phyloP scores from a whole-genome alignment of 306 rosid species.

The Quercus berberidifolia region DNA sequence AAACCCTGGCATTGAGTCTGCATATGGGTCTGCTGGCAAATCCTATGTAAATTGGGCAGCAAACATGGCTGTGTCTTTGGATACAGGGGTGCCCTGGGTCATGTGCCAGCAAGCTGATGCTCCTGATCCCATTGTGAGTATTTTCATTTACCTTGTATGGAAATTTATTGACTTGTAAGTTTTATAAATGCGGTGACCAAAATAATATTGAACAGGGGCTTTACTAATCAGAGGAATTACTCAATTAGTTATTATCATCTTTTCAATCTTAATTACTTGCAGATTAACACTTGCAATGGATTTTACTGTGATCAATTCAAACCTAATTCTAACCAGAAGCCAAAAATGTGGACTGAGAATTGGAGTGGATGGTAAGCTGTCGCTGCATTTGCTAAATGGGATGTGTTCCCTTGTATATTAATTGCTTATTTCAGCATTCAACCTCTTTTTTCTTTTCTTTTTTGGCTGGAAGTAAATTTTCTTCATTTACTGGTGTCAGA shows the following conservation, averaged over 20 bases:
- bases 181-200: neutral
- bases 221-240: neutral
- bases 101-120: conserved; percentile 95
- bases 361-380: conserved; percentile 80
- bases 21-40: conserved; percentile 68
- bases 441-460: neutral
- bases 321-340: conserved; percentile 70
- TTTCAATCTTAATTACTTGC: conserved; percentile 18
- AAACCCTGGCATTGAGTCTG: conserved; percentile 18
- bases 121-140: conserved; percentile 86
- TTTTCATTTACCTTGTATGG: neutral
- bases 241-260: neutral
- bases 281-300: conserved; percentile 92
- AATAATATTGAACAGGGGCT: conserved; percentile 6
- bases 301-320: conserved; percentile 87
- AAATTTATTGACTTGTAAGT: neutral
- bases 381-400: conserved; percentile 4
- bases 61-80: conserved; percentile 74
- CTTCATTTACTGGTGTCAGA: neutral
- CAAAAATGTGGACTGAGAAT: conserved; percentile 95
- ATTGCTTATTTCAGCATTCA: neutral
- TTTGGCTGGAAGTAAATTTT: neutral
- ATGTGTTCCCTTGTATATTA: conserved; percentile 7
- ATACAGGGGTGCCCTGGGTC: conserved; percentile 98
- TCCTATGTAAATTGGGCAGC: conserved; percentile 86